Conservation (phyloP, 2,329 filamentous ascomycete genomes). For the Monascus ruber region DNA sequence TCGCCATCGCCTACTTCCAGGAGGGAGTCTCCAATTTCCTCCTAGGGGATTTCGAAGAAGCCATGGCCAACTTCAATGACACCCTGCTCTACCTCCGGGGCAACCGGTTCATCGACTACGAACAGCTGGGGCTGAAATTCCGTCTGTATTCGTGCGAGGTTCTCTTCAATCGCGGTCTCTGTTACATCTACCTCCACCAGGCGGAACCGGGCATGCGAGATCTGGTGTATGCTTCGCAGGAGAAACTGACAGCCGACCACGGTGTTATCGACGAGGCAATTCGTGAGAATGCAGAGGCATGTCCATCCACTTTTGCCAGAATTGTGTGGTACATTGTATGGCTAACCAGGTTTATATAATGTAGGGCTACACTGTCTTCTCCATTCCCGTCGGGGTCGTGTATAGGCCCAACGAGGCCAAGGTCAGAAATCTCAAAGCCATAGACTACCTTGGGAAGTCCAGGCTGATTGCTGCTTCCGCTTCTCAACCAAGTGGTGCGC, state of each 20-base stretch:
- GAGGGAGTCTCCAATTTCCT: conserved; percentile 97
- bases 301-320: background rate
- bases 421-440: conserved; percentile 94
- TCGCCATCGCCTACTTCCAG: conserved; percentile 96
- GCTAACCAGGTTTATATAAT: conserved; percentile 1
- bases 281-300: conserved; percentile 77
- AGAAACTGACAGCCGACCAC: conserved; percentile 93
- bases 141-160: conserved; percentile 97
- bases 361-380: conserved; percentile 95
- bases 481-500: conserved; percentile 47
- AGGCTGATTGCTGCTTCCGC: conserved; percentile 81
- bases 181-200: conserved; percentile 94
- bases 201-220: conserved; percentile 85
- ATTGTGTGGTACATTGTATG: background rate
- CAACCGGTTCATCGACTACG: conserved; percentile 96
- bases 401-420: conserved; percentile 96
- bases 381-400: conserved; percentile 87
- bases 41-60: conserved; percentile 93
- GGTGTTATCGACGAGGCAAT: conserved; percentile 98
- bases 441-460: conserved; percentile 96
- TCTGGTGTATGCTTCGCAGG: conserved; percentile 78
- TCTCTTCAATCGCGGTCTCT: conserved; percentile 90
- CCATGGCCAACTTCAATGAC: conserved; percentile 96
- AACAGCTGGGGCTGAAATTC: conserved; percentile 88
- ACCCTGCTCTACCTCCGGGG: conserved; percentile 87